A percentile compares a stretch with the other conserved stretches of the same genome.
phyloP scores from a whole-genome alignment of 495 filamentous ascomycete genomes.

The Penicillium macrosclerotiorum region DNA sequence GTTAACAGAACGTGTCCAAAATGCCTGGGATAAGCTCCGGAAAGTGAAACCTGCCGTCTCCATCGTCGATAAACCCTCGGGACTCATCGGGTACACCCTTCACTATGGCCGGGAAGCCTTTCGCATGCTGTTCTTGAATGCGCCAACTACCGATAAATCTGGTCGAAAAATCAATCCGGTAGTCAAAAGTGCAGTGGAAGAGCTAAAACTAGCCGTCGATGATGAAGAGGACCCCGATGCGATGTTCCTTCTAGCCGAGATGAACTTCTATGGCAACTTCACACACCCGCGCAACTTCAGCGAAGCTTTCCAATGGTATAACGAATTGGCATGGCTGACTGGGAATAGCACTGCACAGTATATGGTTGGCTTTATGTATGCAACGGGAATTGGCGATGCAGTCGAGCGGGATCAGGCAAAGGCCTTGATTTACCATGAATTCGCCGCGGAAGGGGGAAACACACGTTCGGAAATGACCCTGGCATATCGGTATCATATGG shows the following conservation, averaged over 20 bases:
- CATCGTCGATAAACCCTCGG: conserved; percentile 37
- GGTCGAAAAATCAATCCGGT: conserved; percentile 29
- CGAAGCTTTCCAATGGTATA: conserved; percentile 79
- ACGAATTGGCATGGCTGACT: conserved; percentile 68
- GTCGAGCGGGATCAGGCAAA: conserved; percentile 90
- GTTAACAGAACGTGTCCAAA: conserved; percentile 33
- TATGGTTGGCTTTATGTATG: conserved; percentile 96
- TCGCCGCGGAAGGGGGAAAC: conserved; percentile 82
- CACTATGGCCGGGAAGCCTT: conserved; percentile 50
- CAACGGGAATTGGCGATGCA: conserved; percentile 80
- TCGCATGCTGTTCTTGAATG: conserved; percentile 51
- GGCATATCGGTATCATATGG: conserved; percentile 80
- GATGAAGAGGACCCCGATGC: conserved; percentile 76
- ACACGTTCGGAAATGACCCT: conserved; percentile 91
- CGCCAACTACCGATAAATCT: conserved; percentile 28
- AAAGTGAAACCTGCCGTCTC: conserved; percentile 26
- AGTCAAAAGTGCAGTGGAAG: conserved; percentile 57
- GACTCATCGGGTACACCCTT: conserved; percentile 44
- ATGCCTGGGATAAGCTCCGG: conserved; percentile 36
- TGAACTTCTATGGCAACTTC: conserved; percentile 97
- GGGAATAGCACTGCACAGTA: conserved; percentile 91
- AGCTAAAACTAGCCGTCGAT: conserved; percentile 72
- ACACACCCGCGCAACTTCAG: conserved; percentile 81
- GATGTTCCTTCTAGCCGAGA: conserved; percentile 84
- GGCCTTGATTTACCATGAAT: conserved; percentile 90